Evolutionary conservation across 2,329 filamentous ascomycete species (phyloP), one percentile per base, ranked within the genome.

Genomic region (Diaporthe vaccinii): DNA sequence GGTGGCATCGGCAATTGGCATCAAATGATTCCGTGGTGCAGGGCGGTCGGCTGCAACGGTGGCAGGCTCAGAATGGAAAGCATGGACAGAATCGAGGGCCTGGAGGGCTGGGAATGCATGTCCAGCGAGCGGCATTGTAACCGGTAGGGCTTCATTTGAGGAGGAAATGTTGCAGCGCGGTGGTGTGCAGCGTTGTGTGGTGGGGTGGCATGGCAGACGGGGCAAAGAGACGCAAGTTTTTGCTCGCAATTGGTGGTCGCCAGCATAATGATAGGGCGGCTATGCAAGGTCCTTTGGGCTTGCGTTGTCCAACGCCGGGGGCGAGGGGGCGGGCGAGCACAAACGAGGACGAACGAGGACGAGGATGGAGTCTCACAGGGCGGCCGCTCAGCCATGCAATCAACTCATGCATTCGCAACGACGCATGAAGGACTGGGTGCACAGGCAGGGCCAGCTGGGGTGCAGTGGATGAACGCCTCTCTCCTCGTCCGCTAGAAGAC

Each of bases 321-420:
- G 25, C 14, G 36, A 51, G 39, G 12, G 22, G 39, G 62, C 65
- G 34, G 34, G 34, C 34, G 34, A 34, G 34, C 34, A 34, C 34
- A 34, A 8, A 34, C 34, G 22, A 53, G 62, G 46, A 46, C 65
- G 65, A 69, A 69, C 65, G 49, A 69, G 65, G 49, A 39, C 22
- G 34, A 20, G 41, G 65, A 55, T 25, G n/a, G 34, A 55, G 65
- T 69, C 49, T 68, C 65, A 68, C 65, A 68, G 65, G 65, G 65
- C 65, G 65, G 65, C 65, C 65, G 65, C 65, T 53, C 65, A 68
- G 65, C n/a, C 41, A 55, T 69, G 65, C 65, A 69, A 41, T 51
- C 41, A 68, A 51, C 62, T 15, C 44, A 51, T 59, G 57, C 57
- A 59, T 59, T n/a, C 31, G 57, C 57, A 31, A 34, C 25, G 61